Percentiles rank a stretch among this genome's conserved stretches.
These are phyloP conservation scores for Nicotiana rustica DNA, from an alignment of 305 asterid species.

Conservation along the genomic window DNA sequence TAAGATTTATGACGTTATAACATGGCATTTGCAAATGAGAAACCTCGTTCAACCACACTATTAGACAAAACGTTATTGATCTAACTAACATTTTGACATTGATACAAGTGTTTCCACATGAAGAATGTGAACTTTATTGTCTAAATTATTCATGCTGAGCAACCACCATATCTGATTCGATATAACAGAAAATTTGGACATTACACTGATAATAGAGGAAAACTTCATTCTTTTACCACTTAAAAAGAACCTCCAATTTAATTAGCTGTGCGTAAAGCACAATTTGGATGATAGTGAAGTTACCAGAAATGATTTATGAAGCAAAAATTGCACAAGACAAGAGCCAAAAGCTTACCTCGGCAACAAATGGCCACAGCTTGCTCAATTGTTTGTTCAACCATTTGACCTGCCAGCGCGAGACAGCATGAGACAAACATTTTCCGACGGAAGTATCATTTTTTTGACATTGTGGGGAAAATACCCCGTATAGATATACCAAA, in stretches of 20 bases:
- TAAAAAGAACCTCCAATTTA: background rate
- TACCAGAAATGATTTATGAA: background rate
- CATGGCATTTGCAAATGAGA: constrained; percentile 12
- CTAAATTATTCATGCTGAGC: background rate
- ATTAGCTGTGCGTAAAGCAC: background rate
- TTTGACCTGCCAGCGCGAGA: constrained; percentile 68
- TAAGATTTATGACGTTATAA: background rate
- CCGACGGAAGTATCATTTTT: background rate
- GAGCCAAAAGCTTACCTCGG: constrained; percentile 80
- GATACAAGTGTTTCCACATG: background rate
- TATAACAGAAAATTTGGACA: background rate
- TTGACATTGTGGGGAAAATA: background rate
- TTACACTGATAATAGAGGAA: background rate
- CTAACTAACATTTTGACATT: constrained; percentile 1
- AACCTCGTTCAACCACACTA: background rate
- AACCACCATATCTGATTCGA: background rate
- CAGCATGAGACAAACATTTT: constrained; percentile 23
- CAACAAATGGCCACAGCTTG: constrained; percentile 95
- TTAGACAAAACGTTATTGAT: background rate
- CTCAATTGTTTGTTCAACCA: constrained; percentile 91
- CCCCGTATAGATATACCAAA: background rate
- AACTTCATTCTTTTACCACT: background rate
- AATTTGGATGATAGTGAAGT: background rate
- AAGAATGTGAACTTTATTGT: constrained; percentile 23
- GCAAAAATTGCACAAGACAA: background rate